phyloP scores from a whole-genome alignment of 2,329 filamentous ascomycete genomes.

The Elsinoe australis region DNA sequence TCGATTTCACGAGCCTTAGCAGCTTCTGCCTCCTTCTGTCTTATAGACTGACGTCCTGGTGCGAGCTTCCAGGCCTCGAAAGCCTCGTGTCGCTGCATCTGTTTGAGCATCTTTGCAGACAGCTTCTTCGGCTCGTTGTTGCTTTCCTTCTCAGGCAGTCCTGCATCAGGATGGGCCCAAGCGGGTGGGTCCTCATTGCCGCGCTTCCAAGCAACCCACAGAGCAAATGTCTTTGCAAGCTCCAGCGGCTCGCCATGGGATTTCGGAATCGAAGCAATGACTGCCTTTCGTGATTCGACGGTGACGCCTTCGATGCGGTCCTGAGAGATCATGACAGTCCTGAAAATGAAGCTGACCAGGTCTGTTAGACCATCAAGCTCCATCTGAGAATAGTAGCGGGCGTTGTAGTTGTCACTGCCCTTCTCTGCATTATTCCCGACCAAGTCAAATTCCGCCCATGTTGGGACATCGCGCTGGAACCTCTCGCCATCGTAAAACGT shows the following conservation, averaged over 20 bases:
- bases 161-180: constrained; percentile 54
- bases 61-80: constrained; percentile 38
- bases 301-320: constrained; percentile 56
- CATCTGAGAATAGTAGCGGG: constrained; percentile 55
- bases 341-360: constrained; percentile 53
- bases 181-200: constrained; percentile 55
- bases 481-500: constrained; percentile 49
- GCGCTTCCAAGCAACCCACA: constrained; percentile 61
- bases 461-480: constrained; percentile 48
- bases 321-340: constrained; percentile 54
- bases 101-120: constrained; percentile 48
- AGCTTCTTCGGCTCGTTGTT: constrained; percentile 46
- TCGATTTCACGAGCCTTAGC: constrained; percentile 16
- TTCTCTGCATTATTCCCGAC: constrained; percentile 43
- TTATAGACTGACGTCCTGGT: constrained; percentile 39
- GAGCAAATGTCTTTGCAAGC: constrained; percentile 51
- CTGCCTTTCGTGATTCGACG: constrained; percentile 50
- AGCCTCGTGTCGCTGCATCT: constrained; percentile 47
- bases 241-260: constrained; percentile 54
- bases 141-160: constrained; percentile 43
- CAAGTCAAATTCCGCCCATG: constrained; percentile 52
- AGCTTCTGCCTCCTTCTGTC: constrained; percentile 28
- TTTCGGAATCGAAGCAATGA: constrained; percentile 57
- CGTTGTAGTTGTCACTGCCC: constrained; percentile 50
- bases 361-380: constrained; percentile 55